These are phyloP conservation scores for Isoetes engelmannii DNA, from an alignment of 83 land plant species.

Conservation along the genomic window DNA sequence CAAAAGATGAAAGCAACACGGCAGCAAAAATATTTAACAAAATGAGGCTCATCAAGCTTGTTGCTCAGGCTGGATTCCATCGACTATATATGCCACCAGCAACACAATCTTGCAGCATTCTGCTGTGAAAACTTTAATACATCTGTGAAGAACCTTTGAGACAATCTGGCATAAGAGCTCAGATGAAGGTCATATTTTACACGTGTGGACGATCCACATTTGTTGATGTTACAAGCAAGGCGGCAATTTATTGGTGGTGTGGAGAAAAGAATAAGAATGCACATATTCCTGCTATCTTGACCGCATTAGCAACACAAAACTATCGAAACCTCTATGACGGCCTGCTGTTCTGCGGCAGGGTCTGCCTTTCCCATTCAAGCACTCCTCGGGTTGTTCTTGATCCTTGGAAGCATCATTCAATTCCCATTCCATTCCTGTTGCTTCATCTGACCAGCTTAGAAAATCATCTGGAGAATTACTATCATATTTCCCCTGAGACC, in stretches of 20 bases:
- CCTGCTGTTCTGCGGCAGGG: conserved; percentile 68
- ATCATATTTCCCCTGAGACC: background rate
- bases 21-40: too few relatives aligned
- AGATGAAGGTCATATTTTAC: too few relatives aligned
- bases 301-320: conserved; percentile 33
- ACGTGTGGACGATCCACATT: too few relatives aligned
- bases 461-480: background rate
- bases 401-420: background rate
- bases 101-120: too few relatives aligned
- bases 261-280: conserved; percentile 4
- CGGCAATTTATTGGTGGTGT: background rate
- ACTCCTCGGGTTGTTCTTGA: conserved; percentile 33
- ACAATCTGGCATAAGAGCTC: too few relatives aligned
- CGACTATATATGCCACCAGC: too few relatives aligned
- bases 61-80: too few relatives aligned
- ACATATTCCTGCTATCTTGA: conserved; percentile 16
- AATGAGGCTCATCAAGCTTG: too few relatives aligned
- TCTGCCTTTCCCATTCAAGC: conserved; percentile 47
- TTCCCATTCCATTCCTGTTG: conserved; percentile 4
- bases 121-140: too few relatives aligned
- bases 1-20: too few relatives aligned
- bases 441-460: background rate
- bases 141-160: too few relatives aligned
- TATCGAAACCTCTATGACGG: conserved; percentile 49
- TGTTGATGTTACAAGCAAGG: too few relatives aligned